Conservation (phyloP, 148 eudicot species). For the Rhododendron molle region DNA sequence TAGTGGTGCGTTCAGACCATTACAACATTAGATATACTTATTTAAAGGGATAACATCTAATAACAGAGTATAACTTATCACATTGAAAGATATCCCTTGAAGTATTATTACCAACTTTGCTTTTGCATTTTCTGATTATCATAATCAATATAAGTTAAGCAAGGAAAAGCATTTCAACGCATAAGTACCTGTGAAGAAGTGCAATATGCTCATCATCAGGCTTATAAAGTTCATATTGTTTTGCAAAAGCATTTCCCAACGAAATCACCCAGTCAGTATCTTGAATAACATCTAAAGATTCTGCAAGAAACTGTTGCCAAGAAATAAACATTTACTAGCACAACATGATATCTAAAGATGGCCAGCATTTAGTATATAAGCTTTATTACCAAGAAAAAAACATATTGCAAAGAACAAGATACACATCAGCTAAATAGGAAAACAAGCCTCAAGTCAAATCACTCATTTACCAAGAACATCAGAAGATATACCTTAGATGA, state of each 20-base stretch:
- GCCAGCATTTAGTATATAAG: background rate
- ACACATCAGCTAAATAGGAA: background rate
- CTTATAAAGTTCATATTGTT: constrained; percentile 81
- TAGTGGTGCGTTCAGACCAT: background rate
- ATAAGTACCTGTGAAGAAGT: constrained; percentile 81
- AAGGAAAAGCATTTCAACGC: background rate
- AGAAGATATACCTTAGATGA: background rate
- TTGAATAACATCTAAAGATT: constrained; percentile 88
- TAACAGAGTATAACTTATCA: background rate
- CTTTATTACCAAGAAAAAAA: background rate
- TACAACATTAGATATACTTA: background rate
- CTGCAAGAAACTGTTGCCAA: constrained; percentile 79
- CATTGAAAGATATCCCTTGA: background rate
- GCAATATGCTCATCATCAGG: constrained; percentile 93
- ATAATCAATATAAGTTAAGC: background rate
- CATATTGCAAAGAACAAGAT: background rate
- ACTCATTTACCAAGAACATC: background rate
- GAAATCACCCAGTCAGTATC: constrained; percentile 75
- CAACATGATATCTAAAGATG: background rate
- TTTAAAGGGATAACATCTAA: background rate
- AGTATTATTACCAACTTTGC: background rate
- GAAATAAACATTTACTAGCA: constrained; percentile 16
- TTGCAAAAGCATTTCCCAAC: constrained; percentile 80
- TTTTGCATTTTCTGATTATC: background rate
- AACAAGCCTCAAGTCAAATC: background rate